Percentiles rank a stretch among this genome's conserved stretches.
These are phyloP conservation scores for Lachancea sp. DNA, from an alignment of 805 yeast species.

Conservation along the genomic window DNA sequence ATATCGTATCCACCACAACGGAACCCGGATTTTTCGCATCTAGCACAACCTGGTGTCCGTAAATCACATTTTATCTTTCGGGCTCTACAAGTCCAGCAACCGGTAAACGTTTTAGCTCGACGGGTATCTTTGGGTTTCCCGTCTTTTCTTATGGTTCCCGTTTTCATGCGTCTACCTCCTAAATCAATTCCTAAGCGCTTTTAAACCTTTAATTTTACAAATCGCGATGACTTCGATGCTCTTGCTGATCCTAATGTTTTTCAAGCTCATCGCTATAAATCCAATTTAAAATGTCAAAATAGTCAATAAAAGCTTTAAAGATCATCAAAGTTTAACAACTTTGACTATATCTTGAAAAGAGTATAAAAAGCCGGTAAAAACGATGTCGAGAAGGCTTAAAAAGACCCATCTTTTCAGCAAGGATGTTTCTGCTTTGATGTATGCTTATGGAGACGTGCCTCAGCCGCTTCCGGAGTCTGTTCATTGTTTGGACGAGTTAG, in stretches of 20 bases:
- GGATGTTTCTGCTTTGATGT: conserved; percentile 52
- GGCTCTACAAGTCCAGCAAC: conserved; percentile 82
- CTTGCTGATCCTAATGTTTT: no score
- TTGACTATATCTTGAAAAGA: background rate
- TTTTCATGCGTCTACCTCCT: background rate
- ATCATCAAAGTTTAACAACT: background rate
- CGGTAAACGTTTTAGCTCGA: conserved; percentile 70
- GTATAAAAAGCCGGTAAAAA: background rate
- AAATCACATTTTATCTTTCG: conserved; percentile 79
- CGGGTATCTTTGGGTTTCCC: conserved; percentile 15
- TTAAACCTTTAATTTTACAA: background rate
- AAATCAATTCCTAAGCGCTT: background rate
- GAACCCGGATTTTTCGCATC: conserved; percentile 61
- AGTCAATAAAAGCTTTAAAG: background rate
- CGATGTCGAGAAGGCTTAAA: conserved; percentile 35
- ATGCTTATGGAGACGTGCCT: conserved; percentile 69
- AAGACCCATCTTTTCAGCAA: conserved; percentile 41
- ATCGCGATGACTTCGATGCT: background rate
- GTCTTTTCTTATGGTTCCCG: conserved; percentile 13
- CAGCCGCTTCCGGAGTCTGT: conserved; percentile 62
- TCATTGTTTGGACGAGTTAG: conserved; percentile 59
- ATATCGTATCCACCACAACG: conserved; percentile 80
- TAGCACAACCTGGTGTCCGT: conserved; percentile 58
- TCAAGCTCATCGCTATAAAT: background rate
- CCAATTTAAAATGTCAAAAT: background rate